Conservation (phyloP, 208 protist species). For the Trypanosoma scelopori region DNA sequence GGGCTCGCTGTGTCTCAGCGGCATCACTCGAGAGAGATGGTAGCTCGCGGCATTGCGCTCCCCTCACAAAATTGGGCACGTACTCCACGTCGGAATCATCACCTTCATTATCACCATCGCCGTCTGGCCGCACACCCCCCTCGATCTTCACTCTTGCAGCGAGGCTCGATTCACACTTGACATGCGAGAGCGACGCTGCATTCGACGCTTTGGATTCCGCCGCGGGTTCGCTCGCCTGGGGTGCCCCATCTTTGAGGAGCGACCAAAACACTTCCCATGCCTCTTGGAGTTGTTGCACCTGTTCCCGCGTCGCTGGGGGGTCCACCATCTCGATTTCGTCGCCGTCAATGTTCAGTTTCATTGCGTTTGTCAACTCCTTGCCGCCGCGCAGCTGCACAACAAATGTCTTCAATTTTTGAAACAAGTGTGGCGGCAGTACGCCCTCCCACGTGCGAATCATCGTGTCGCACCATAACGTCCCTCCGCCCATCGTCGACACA, state of each 20-base stretch:
- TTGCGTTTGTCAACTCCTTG: slow-evolving; percentile 55
- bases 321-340: slow-evolving; percentile 29
- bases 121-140: not conserved
- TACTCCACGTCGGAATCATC: slow-evolving; percentile 44
- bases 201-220: not conserved
- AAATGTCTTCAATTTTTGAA: slow-evolving; percentile 44
- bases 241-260: slow-evolving; percentile 24
- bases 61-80: slow-evolving; percentile 50
- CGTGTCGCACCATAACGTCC: slow-evolving; percentile 60
- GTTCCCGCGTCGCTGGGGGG: slow-evolving; percentile 30
- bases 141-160: not conserved
- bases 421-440: slow-evolving; percentile 49
- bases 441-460: slow-evolving; percentile 70
- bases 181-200: not conserved
- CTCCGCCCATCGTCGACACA: slow-evolving; percentile 18
- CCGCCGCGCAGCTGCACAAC: slow-evolving; percentile 61
- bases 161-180: slow-evolving; percentile 16
- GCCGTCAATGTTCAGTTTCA: slow-evolving; percentile 26
- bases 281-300: slow-evolving; percentile 58
- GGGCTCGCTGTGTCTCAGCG: slow-evolving; percentile 32
- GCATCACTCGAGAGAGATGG: slow-evolving; percentile 33
- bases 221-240: not conserved
- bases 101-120: slow-evolving; percentile 29
- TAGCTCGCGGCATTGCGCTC: slow-evolving; percentile 53
- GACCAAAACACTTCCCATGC: slow-evolving; percentile 63